Percentiles rank a stretch among this genome's conserved stretches.
Conservation (phyloP, 768 basidiomycete species). For the Lenzites betulinus region DNA sequence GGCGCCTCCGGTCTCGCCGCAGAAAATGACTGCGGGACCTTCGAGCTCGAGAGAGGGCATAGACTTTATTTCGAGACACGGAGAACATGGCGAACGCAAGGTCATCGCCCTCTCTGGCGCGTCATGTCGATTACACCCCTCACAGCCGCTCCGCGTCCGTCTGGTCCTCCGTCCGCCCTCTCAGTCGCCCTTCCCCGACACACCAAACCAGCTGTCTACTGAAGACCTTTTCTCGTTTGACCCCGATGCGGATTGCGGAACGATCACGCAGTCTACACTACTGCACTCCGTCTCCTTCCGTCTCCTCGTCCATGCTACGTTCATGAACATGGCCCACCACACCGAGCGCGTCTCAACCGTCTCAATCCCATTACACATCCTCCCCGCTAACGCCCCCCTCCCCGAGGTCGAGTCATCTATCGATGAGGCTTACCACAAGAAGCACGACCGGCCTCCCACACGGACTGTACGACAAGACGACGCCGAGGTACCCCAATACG, state of each 20-base stretch:
- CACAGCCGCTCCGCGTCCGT: conserved; percentile 70
- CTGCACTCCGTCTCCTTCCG: conserved; percentile 83
- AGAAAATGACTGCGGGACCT: conserved; percentile 21
- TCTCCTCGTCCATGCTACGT: conserved; percentile 72
- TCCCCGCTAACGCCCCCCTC: conserved; percentile 77
- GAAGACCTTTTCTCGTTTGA: conserved; percentile 46
- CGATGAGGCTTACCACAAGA: conserved; percentile 81
- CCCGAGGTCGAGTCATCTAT: conserved; percentile 74
- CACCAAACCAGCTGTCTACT: conserved; percentile 6
- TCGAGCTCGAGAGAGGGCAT: conserved; percentile 26
- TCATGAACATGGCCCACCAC: conserved; percentile 68
- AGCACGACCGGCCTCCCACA: conserved; percentile 79
- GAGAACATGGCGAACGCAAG: conserved; percentile 39
- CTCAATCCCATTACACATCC: conserved; percentile 67
- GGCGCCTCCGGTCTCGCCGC: conserved; percentile 31
- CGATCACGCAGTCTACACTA: conserved; percentile 80
- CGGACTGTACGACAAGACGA: conserved; percentile 74
- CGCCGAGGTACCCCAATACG: conserved; percentile 66
- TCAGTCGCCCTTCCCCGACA: conserved; percentile 8
- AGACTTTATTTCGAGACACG: conserved; percentile 25
- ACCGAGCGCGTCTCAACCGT: conserved; percentile 69
- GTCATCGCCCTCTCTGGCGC: conserved; percentile 86
- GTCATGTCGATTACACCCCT: conserved; percentile 85
- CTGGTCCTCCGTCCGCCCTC: conserved; percentile 66
- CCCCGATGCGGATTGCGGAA: conserved; percentile 64